Evolutionary conservation across 2,329 filamentous ascomycete genomes (phyloP).

Genomic region (Paramyrothecium sp.): DNA sequence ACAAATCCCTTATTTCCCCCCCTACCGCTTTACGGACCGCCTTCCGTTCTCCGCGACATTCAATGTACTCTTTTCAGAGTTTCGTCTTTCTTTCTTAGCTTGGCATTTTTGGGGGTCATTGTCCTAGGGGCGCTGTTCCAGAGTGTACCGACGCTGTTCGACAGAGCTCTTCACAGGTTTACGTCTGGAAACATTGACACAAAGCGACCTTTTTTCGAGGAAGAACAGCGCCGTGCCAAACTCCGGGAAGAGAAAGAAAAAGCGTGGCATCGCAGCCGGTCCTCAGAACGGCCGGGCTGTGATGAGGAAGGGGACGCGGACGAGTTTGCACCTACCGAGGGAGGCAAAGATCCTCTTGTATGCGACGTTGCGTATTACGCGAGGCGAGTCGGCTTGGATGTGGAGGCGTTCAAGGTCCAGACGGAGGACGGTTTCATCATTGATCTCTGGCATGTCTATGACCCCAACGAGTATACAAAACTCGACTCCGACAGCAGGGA

Average conservation of each 20-base stretch:
- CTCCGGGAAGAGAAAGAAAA: conserved; percentile 56
- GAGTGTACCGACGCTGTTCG: conserved; percentile 53
- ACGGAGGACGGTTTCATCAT: conserved; percentile 95
- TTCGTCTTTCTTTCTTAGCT: conserved; percentile 72
- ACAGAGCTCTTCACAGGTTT: conserved; percentile 49
- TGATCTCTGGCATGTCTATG: conserved; percentile 84
- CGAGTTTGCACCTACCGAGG: conserved; percentile 73
- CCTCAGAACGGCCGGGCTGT: conserved; percentile 32
- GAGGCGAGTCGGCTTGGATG: conserved; percentile 79
- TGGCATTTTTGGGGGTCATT: conserved; percentile 74
- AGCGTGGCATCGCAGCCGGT: conserved; percentile 57
- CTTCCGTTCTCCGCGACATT: conserved; percentile 61
- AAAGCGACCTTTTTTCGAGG: conserved; percentile 66
- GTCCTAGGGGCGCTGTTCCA: conserved; percentile 72
- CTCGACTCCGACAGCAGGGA: conserved; percentile 48
- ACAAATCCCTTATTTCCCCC: conserved; percentile 84
- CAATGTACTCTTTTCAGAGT: conserved; percentile 65
- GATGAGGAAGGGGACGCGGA: conserved; percentile 44
- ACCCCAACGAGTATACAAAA: conserved; percentile 70
- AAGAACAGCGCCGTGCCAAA: conserved; percentile 63
- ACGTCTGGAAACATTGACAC: conserved; percentile 59
- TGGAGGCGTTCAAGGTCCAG: conserved; percentile 79
- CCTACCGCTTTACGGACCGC: conserved; percentile 76
- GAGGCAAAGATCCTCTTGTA: conserved; percentile 73
- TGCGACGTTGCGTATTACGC: conserved; percentile 87